Evolutionary conservation across 805 yeast genomes (phyloP), one percentile per base, ranked within the genome.

Genomic region (Yamadazyma phyllophila): DNA sequence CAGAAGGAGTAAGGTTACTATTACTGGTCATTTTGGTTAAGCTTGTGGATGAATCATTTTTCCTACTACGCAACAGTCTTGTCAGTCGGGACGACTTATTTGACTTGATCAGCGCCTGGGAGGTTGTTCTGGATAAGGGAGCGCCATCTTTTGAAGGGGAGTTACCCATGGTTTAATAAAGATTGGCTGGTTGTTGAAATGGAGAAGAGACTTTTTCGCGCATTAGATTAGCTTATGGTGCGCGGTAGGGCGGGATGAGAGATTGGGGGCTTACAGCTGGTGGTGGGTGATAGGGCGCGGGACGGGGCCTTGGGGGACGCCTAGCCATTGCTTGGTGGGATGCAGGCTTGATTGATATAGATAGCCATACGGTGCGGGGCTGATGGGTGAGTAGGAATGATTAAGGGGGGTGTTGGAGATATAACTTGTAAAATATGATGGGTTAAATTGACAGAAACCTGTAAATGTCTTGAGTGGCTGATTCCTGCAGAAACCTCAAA

Each of bases 101-200:
- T 46, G 55, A 47, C 56, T 66, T 74, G 11, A 71, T 69, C 7
- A 81, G 76, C 44, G 69, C 74, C 40, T 75, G 71, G 2, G 85
- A 81, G 54, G 80, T 83, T 11, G 79, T 71, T 39, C 84, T 62
- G 13, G 77, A 65, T 57, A 80, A 76, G n/a, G 83, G 78, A 11
- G 63, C 57, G 12, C 67, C 71, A 33, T 68, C 66, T 57, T 75
- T 77, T 15, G 82, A 77, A 40, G 75, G 65, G 29, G 75, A 65
- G 57, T 78, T 78, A 53, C 82, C 83, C 82, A 78, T 78, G 35
- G 14, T 26, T 29, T 39, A 20, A 13, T 27, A 16, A 16, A 20
- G 26, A 37, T 39, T 29, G 38, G 27, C 38, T 24, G 38, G 38
- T 20, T 36, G 38, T 37, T 37, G 40, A 39, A 20, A 16, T 39